Conservation (phyloP, 164 flowering plant species). For the Cinnamomum micranthum region DNA sequence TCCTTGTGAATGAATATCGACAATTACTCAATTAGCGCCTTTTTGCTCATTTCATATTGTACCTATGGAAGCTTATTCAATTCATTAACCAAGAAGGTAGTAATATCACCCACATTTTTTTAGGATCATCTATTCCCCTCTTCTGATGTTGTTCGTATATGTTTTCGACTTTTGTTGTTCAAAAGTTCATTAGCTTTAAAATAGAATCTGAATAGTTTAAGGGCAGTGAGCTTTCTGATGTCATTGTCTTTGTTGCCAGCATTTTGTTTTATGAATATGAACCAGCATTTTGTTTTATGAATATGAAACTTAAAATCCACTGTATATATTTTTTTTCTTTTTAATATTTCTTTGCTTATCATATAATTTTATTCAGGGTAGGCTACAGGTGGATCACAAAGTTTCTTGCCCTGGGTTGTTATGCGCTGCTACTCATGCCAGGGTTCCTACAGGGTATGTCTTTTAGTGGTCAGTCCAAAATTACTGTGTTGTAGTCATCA, state of each 20-base stretch:
- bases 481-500: neutral
- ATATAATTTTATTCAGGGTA: constrained; percentile 60
- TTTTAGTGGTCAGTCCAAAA: neutral
- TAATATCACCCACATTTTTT: too few species aligned
- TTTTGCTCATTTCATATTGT: neutral
- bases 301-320: neutral
- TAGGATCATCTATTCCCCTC: neutral
- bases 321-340: neutral
- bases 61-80: neutral
- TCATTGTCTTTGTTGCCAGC: neutral
- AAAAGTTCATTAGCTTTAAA: neutral
- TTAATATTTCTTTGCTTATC: constrained; percentile 17
- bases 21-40: neutral
- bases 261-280: neutral
- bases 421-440: constrained; percentile 87
- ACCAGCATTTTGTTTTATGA: neutral
- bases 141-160: too few species aligned
- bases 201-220: neutral
- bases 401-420: constrained; percentile 72
- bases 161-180: neutral
- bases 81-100: too few species aligned
- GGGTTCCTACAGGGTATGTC: constrained; percentile 85
- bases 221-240: neutral
- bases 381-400: constrained; percentile 85
- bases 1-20: neutral